Percentiles rank a stretch among this genome's conserved stretches.
phyloP scores from a whole-genome alignment of 1,139 yeast species.

The Tardiomyces depauwii region DNA sequence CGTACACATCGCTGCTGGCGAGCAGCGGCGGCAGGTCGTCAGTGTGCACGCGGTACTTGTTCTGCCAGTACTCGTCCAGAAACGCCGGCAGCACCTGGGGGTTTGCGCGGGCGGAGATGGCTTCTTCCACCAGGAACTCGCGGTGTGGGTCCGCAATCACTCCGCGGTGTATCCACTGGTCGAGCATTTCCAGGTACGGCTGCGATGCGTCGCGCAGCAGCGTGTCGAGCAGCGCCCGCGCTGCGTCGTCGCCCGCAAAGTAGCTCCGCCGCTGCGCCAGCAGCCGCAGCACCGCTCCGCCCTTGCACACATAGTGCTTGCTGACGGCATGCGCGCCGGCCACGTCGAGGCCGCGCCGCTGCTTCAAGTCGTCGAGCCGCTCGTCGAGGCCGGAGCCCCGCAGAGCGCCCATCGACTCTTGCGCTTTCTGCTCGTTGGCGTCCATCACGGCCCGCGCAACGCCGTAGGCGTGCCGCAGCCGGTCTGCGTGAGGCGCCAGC shows the following conservation, averaged over 20 bases:
- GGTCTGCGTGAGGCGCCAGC: slow-evolving; percentile 26
- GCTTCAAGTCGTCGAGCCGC: neutral
- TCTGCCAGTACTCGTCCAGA: slow-evolving; percentile 74
- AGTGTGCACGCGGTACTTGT: slow-evolving; percentile 59
- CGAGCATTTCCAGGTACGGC: slow-evolving; percentile 59
- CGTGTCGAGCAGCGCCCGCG: slow-evolving; percentile 39
- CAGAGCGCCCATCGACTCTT: slow-evolving; percentile 9
- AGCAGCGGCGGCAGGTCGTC: slow-evolving; percentile 72
- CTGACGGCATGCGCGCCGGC: slow-evolving; percentile 15
- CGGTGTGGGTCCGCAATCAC: slow-evolving; percentile 65
- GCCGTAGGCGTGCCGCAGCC: slow-evolving; percentile 48
- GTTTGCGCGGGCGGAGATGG: slow-evolving; percentile 4
- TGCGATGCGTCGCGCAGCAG: slow-evolving; percentile 50
- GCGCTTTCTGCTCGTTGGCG: slow-evolving; percentile 18
- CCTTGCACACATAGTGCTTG: slow-evolving; percentile 16
- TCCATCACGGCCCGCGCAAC: slow-evolving; percentile 37
- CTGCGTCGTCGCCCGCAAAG: slow-evolving; percentile 55
- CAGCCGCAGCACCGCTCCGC: slow-evolving; percentile 37
- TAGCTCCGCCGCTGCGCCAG: slow-evolving; percentile 47
- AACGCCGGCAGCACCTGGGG: slow-evolving; percentile 1
- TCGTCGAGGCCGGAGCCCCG: neutral
- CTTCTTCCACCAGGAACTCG: slow-evolving; percentile 62
- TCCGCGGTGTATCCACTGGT: slow-evolving; percentile 71
- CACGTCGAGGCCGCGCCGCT: neutral
- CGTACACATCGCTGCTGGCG: slow-evolving; percentile 40